Conservation (phyloP, 257 asterid genomes). For the Ligustrum vulgare region DNA sequence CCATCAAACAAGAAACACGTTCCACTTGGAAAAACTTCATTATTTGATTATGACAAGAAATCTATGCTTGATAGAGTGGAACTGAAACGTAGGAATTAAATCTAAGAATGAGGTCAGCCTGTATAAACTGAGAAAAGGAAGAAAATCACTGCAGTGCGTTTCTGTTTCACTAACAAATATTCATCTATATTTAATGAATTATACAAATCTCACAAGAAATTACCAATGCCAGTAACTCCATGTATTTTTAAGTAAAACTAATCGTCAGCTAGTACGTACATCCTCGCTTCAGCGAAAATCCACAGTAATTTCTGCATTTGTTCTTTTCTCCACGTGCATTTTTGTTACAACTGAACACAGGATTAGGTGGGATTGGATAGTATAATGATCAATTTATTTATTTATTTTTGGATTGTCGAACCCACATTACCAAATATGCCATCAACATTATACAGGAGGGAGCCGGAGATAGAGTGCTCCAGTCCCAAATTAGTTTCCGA, state of each 20-base stretch:
- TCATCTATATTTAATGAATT: conserved; percentile 7
- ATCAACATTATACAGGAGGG: neutral
- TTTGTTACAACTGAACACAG: neutral
- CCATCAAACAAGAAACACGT: no score
- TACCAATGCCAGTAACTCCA: neutral
- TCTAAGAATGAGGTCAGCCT: neutral
- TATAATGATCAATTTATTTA: neutral
- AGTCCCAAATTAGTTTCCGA: neutral
- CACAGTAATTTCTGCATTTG: neutral
- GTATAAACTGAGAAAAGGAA: neutral
- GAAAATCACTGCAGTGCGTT: neutral
- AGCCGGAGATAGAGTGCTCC: neutral
- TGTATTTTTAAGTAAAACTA: conserved; percentile 17
- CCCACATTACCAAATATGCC: neutral
- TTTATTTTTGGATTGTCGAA: neutral
- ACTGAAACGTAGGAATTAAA: neutral
- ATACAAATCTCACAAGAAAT: conserved; percentile 6
- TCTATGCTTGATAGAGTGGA: no score
- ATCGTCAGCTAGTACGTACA: neutral
- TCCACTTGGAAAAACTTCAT: no score
- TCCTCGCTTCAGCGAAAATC: neutral
- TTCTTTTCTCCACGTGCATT: neutral
- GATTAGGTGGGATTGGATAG: neutral
- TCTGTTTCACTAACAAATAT: neutral
- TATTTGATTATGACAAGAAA: no score